Percentiles rank a stretch among this genome's conserved stretches.
Conservation (phyloP, 352 stramenopile genomes). For the Globisporangium heterothallicum region DNA sequence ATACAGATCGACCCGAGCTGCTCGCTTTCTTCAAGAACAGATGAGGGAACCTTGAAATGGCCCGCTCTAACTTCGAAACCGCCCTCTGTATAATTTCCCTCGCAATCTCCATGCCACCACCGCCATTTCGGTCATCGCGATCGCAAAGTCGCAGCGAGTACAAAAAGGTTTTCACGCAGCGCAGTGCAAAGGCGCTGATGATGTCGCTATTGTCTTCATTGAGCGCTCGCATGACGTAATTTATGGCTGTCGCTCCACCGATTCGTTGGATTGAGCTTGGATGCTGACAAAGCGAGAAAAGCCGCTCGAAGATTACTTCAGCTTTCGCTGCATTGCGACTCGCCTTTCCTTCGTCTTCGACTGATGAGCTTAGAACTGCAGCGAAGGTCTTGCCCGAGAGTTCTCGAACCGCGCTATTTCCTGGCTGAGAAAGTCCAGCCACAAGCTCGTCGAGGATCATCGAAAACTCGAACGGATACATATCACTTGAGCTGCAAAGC, state of each 20-base stretch:
- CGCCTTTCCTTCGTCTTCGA: constrained; percentile 27
- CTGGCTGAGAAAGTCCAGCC: constrained; percentile 41
- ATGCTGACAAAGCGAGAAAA: constrained; percentile 73
- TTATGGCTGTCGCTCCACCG: constrained; percentile 57
- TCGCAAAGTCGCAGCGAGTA: constrained; percentile 59
- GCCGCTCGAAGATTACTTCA: constrained; percentile 54
- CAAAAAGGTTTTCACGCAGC: constrained; percentile 66
- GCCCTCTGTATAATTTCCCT: constrained; percentile 61
- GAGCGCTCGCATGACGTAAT: constrained; percentile 60
- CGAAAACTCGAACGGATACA: constrained; percentile 66
- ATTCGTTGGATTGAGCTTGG: constrained; percentile 53
- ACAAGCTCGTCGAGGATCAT: constrained; percentile 55
- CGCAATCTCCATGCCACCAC: constrained; percentile 31
- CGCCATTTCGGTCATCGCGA: constrained; percentile 22
- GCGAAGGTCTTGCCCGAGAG: constrained; percentile 61
- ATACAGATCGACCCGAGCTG: constrained; percentile 7
- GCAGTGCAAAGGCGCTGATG: constrained; percentile 52
- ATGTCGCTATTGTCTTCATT: constrained; percentile 45
- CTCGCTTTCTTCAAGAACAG: constrained; percentile 30
- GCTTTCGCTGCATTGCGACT: constrained; percentile 18
- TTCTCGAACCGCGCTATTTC: constrained; percentile 48
- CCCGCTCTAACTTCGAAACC: constrained; percentile 52
- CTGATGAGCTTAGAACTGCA: constrained; percentile 32
- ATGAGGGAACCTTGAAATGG: constrained; percentile 40
- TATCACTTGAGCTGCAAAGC: constrained; percentile 47